Conservation (phyloP, 148 eudicot genomes). For the Chenopodium suecicum region DNA sequence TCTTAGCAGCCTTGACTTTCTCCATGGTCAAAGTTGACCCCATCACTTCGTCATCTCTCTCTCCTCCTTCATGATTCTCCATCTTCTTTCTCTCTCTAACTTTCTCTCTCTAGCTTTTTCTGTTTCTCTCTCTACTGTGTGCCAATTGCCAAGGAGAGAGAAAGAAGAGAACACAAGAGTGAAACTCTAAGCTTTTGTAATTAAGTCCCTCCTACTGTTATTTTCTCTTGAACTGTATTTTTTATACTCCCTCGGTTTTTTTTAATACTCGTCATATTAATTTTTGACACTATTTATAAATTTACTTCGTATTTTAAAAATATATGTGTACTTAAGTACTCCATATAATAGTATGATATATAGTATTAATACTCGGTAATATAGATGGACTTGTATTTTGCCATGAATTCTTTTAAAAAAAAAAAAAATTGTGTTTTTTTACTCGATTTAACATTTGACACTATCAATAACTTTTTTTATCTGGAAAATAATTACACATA, state of each 20-base stretch:
- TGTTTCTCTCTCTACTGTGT: slow-evolving; percentile 8
- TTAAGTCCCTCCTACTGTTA: slow-evolving; percentile 10
- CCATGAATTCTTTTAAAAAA: too few species aligned
- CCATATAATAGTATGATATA: too few species aligned
- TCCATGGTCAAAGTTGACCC: slow-evolving; percentile 97
- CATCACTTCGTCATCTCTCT: slow-evolving; percentile 54
- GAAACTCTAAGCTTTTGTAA: slow-evolving; percentile 3
- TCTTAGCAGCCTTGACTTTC: slow-evolving; percentile 89
- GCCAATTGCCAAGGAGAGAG: slow-evolving; percentile 5
- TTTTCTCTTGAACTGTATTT: background rate
- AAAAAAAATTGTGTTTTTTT: too few species aligned
- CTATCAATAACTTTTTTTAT: too few species aligned
- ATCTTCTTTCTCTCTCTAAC: slow-evolving; percentile 16
- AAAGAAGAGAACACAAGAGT: background rate
- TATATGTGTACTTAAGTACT: too few species aligned
- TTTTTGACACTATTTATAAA: too few species aligned
- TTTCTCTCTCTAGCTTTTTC: slow-evolving; percentile 19
- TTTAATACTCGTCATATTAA: background rate
- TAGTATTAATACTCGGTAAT: too few species aligned
- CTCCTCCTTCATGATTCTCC: slow-evolving; percentile 25
- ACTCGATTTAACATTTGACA: too few species aligned
- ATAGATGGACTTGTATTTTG: too few species aligned
- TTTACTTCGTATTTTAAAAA: too few species aligned
- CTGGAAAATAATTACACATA: too few species aligned
- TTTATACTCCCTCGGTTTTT: background rate